phyloP scores from a whole-genome alignment of 1,284 basidiomycete genomes.

The Apiotrichum domesticum region DNA sequence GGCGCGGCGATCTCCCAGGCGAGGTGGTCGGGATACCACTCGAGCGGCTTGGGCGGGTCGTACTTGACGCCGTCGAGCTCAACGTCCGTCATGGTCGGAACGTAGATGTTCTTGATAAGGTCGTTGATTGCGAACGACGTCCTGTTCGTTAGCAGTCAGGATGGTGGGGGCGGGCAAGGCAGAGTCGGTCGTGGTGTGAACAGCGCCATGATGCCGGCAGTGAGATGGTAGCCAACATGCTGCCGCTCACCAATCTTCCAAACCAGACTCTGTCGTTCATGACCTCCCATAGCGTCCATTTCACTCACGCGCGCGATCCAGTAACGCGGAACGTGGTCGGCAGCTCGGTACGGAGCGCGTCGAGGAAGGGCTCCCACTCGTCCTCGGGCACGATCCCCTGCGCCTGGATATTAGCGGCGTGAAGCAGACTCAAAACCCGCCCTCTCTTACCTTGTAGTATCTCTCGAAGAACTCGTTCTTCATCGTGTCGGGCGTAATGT shows the following conservation, averaged over 20 bases:
- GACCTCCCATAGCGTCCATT: background rate
- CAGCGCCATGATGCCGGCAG: too few species aligned
- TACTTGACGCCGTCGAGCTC: slow-evolving; percentile 62
- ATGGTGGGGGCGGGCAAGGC: too few species aligned
- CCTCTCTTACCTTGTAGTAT: slow-evolving; percentile 58
- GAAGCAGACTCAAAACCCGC: background rate
- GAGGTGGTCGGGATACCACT: slow-evolving; percentile 89
- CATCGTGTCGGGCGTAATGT: slow-evolving; percentile 36
- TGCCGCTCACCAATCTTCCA: too few species aligned
- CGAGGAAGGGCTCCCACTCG: slow-evolving; percentile 76
- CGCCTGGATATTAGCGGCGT: slow-evolving; percentile 17
- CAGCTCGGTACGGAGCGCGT: slow-evolving; percentile 63
- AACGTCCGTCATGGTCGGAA: slow-evolving; percentile 68
- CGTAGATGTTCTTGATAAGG: slow-evolving; percentile 66
- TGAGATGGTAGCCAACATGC: too few species aligned
- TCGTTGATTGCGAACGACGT: slow-evolving; percentile 66
- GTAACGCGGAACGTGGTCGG: slow-evolving; percentile 95
- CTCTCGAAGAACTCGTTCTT: slow-evolving; percentile 63
- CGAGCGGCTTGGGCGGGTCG: slow-evolving; percentile 73
- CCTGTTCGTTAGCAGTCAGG: slow-evolving; percentile 45
- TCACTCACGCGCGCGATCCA: slow-evolving; percentile 70
- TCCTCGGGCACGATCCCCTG: slow-evolving; percentile 46
- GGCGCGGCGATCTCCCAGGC: slow-evolving; percentile 95
- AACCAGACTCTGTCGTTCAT: background rate
- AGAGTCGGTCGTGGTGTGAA: too few species aligned